A percentile compares a stretch with the other conserved stretches of the same genome.
These are phyloP conservation scores for Globisporangium heterothallicum DNA, from an alignment of 352 stramenopile species.

Conservation along the genomic window DNA sequence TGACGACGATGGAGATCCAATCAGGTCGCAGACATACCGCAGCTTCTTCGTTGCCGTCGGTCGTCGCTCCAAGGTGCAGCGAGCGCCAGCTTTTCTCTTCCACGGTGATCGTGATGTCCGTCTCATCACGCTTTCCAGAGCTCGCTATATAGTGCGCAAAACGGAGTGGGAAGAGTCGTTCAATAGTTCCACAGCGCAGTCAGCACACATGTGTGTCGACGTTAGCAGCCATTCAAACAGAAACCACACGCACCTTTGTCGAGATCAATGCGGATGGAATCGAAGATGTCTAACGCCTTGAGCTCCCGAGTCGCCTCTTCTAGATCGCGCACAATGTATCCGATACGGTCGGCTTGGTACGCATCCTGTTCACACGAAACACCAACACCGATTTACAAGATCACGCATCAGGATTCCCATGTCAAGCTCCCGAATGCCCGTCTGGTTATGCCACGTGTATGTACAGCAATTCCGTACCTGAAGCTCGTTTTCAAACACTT, in stretches of 20 bases:
- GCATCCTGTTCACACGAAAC: slow-evolving; percentile 25
- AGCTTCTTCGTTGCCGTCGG: slow-evolving; percentile 81
- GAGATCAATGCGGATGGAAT: slow-evolving; percentile 75
- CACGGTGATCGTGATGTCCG: slow-evolving; percentile 84
- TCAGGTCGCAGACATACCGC: slow-evolving; percentile 27
- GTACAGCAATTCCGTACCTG: too few species aligned
- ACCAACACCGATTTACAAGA: too few species aligned
- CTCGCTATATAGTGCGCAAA: slow-evolving; percentile 29
- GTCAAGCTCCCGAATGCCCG: too few species aligned
- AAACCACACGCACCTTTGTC: slow-evolving; percentile 29
- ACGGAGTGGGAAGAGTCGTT: not conserved
- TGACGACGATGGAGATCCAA: slow-evolving; percentile 1
- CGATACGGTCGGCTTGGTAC: slow-evolving; percentile 64
- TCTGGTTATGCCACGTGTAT: not conserved
- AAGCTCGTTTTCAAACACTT: slow-evolving; percentile 85
- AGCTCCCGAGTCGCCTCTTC: slow-evolving; percentile 61
- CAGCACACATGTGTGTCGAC: slow-evolving; percentile 1
- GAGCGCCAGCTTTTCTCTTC: slow-evolving; percentile 85
- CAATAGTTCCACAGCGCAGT: not conserved
- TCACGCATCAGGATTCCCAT: too few species aligned
- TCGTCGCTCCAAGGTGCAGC: slow-evolving; percentile 78
- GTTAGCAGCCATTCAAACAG: not conserved
- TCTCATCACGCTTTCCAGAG: slow-evolving; percentile 64
- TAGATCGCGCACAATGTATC: slow-evolving; percentile 52
- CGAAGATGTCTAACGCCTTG: slow-evolving; percentile 78